These are phyloP conservation scores for Xylaria hypoxylon DNA, from an alignment of 2,329 filamentous ascomycete species.

Conservation along the genomic window DNA sequence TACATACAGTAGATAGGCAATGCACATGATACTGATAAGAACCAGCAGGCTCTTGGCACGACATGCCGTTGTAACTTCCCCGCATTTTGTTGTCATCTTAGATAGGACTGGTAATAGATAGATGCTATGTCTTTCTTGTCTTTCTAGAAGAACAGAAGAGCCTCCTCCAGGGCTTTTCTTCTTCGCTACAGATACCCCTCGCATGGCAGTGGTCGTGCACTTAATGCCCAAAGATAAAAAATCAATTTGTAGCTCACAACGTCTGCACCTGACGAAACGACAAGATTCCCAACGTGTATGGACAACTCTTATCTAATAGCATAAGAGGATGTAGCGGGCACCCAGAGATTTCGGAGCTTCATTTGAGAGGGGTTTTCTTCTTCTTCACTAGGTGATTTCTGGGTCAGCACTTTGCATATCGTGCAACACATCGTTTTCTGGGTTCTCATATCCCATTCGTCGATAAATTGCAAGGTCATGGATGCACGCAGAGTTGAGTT, in stretches of 20 bases:
- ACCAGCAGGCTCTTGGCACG: conserved; percentile 3
- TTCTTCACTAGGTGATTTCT: neutral
- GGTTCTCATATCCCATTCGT: conserved; percentile 15
- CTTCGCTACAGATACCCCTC: neutral
- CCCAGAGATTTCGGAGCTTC: neutral
- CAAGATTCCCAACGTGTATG: neutral
- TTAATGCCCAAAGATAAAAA: conserved; percentile 6
- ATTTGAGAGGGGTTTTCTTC: neutral
- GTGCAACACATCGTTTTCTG: conserved; percentile 22
- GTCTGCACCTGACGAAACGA: neutral
- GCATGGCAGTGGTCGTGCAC: neutral
- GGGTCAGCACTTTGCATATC: conserved; percentile 16
- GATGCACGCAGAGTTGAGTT: conserved; percentile 1
- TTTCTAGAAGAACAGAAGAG: too few relatives aligned
- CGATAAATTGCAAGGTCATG: neutral
- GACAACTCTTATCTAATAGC: neutral
- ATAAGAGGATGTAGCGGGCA: neutral
- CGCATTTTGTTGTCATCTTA: neutral
- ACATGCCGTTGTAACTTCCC: conserved; percentile 15
- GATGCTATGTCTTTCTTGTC: too few relatives aligned
- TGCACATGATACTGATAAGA: conserved; percentile 9
- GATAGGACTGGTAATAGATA: neutral
- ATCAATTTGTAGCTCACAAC: neutral
- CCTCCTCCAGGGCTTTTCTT: too few relatives aligned
- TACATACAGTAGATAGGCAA: too few relatives aligned